Conservation (phyloP, 768 basidiomycete species). For the Tricholoma hemisulphureum region DNA sequence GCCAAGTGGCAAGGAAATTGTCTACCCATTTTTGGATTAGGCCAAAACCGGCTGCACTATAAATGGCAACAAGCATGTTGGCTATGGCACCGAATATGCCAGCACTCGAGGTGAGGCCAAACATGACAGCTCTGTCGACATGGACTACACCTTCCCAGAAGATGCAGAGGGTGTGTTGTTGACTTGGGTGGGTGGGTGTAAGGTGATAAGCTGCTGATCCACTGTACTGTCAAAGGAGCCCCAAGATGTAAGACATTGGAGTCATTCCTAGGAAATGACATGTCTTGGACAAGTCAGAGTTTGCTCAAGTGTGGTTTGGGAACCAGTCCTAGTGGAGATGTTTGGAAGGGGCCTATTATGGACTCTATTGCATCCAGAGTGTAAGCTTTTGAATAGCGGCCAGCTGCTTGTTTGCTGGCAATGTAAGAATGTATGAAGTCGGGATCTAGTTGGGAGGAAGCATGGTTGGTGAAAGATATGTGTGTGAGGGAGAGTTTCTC, state of each 20-base stretch:
- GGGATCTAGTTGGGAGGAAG: slow-evolving; percentile 26
- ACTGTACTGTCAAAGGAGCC: too few species aligned
- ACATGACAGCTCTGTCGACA: slow-evolving; percentile 1
- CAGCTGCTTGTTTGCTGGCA: background rate
- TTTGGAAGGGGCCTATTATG: slow-evolving; percentile 40
- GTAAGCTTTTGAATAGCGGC: slow-evolving; percentile 14
- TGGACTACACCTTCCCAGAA: slow-evolving; percentile 31
- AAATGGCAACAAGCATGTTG: background rate
- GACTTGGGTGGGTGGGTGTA: too few species aligned
- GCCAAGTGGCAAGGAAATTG: background rate
- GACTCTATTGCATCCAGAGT: slow-evolving; percentile 23
- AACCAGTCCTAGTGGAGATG: slow-evolving; percentile 40
- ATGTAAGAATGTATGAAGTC: slow-evolving; percentile 35
- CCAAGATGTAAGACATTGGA: slow-evolving; percentile 31
- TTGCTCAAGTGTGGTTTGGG: slow-evolving; percentile 31
- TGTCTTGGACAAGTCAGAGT: slow-evolving; percentile 26
- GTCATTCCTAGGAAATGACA: slow-evolving; percentile 29
- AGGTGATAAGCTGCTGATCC: too few species aligned
- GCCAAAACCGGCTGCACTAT: background rate
- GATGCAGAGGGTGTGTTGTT: slow-evolving; percentile 26
- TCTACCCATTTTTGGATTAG: background rate
- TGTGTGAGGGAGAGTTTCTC: background rate
- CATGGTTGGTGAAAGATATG: slow-evolving; percentile 38
- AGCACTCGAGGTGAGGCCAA: too few species aligned
- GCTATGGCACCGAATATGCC: background rate